Conservation (phyloP, 805 yeast species). For the Isabelozyma rhagii region DNA sequence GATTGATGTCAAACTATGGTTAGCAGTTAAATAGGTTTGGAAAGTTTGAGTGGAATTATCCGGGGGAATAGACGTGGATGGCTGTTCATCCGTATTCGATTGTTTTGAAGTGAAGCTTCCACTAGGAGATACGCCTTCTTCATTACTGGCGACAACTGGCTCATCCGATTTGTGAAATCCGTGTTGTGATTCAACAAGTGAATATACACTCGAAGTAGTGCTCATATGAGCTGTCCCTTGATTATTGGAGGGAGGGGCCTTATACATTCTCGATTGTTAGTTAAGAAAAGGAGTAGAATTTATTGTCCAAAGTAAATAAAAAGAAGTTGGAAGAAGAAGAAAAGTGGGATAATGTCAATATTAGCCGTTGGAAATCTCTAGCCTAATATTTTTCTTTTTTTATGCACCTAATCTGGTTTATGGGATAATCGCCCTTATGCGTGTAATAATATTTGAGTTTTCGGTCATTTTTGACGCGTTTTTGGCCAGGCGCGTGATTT, state of each 20-base stretch:
- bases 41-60: constrained; percentile 22
- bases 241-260: neutral
- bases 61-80: neutral
- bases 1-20: constrained; percentile 19
- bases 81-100: neutral
- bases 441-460: neutral
- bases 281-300: too few relatives aligned
- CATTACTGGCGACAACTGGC: constrained; percentile 10
- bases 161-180: constrained; percentile 6
- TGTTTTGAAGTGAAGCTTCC: constrained; percentile 4
- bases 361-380: too few relatives aligned
- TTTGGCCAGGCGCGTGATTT: neutral
- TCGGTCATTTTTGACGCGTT: neutral
- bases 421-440: neutral
- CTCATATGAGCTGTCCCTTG: constrained; percentile 18
- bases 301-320: too few relatives aligned
- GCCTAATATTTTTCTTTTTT: neutral
- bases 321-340: neutral
- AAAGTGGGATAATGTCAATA: neutral
- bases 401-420: neutral
- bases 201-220: constrained; percentile 35
- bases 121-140: constrained; percentile 6
- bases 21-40: constrained; percentile 26
- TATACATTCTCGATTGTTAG: neutral
- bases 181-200: constrained; percentile 20